These are phyloP conservation scores for Pythium graminicola DNA, from an alignment of 352 stramenopile genomes.

Conservation along the genomic window DNA sequence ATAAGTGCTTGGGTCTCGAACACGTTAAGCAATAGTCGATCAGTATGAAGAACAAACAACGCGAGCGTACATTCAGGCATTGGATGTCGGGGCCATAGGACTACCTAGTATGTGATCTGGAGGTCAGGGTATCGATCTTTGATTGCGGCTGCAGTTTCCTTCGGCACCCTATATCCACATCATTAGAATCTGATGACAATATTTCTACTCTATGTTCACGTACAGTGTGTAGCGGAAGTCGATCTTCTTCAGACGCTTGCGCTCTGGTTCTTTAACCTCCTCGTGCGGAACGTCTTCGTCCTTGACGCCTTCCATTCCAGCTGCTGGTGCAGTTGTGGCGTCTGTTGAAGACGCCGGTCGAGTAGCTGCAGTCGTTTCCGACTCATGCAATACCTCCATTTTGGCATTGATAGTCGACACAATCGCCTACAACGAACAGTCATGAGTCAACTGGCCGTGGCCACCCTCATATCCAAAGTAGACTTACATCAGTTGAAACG, in stretches of 20 bases:
- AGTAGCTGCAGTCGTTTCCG: constrained; percentile 5
- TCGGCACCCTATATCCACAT: constrained; percentile 52
- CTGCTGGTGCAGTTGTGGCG: neutral
- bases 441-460: neutral
- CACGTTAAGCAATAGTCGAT: too few relatives aligned
- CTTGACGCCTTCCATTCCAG: constrained; percentile 8
- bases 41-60: too few relatives aligned
- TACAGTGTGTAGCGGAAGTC: constrained; percentile 88
- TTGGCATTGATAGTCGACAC: constrained; percentile 72
- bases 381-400: constrained; percentile 51
- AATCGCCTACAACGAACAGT: constrained; percentile 32
- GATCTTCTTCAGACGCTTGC: constrained; percentile 85
- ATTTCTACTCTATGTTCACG: constrained; percentile 7
- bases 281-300: constrained; percentile 26
- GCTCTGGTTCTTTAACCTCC: constrained; percentile 51
- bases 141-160: constrained; percentile 64
- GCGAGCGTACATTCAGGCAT: neutral
- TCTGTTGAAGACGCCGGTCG: neutral
- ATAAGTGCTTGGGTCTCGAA: too few relatives aligned
- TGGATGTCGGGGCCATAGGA: too few relatives aligned
- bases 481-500: constrained; percentile 62
- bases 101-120: constrained; percentile 38
- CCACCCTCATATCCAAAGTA: too few relatives aligned
- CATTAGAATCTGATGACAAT: constrained; percentile 4
- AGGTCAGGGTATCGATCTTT: constrained; percentile 70